Base-by-base conservation (phyloP, 2,329 filamentous ascomycete genomes). In the Colletotrichum musicola region DNA sequence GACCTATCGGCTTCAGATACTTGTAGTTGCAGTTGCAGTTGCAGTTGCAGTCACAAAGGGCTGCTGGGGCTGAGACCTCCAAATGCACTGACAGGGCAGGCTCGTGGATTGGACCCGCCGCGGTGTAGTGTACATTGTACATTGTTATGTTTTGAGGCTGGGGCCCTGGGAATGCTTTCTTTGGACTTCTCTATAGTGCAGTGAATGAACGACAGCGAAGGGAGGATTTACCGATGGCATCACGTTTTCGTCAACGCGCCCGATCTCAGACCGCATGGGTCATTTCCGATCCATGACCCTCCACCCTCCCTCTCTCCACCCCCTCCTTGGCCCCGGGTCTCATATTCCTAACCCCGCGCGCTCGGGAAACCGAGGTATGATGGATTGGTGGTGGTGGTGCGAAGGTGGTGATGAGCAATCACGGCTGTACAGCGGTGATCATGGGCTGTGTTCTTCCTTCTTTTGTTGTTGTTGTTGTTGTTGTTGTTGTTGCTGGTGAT, bases 161-260 rank as follows among this genome's bases (percentile, higher is more conserved):
- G 30, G 59, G 30, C 38, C 22, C 46, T 49, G 49, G 59, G 35
- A 49, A 62, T 22, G 30, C 30, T 35, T 35, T 35, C 30, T 35
- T 35, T 7, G 30, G 30, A 35, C 30, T 35, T 10, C 30, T 35
- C 30, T 35, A 35, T 35, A 35, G 30, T 35, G 30, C 7, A 35
- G 10, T 35, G 30, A 35, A 35, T 10, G 10, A 35, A 35, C 10
- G 30, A 30, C 27, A 2, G 7, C 7, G 30, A 12, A 13, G 14
- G 12, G 27, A 38, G 27, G 51, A 18, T 14, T 42, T 10, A 22
- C 47, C 18, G 25, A 59, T 64, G 35, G 42, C 59, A 67, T 67
- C 44, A 53, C 64, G 64, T 54, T 51, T 68, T 51, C 55, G 42
- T 60, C 62, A 60, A 58, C 62, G 30, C 30, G 30, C 30, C 50